These are phyloP conservation scores for Colletotrichum shisoi DNA, from an alignment of 2,329 filamentous ascomycete species.

Conservation along the genomic window DNA sequence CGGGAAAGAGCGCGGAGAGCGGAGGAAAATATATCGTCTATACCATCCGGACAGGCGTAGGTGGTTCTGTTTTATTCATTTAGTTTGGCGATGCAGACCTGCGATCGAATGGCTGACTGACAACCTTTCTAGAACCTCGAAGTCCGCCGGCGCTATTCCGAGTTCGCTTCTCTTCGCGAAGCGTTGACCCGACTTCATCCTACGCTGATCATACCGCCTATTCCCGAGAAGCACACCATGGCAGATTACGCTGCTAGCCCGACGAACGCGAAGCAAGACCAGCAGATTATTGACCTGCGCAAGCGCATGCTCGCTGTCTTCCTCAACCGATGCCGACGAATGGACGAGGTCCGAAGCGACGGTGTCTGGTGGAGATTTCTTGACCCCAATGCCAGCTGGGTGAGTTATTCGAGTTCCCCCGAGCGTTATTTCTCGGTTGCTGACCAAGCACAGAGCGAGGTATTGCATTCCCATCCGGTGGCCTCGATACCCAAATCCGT, in stretches of 20 bases:
- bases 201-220: conserved; percentile 93
- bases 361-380: conserved; percentile 98
- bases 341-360: conserved; percentile 90
- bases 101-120: not conserved
- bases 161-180: conserved; percentile 89
- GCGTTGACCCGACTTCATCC: conserved; percentile 92
- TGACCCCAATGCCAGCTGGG: conserved; percentile 98
- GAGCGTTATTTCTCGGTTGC: conserved; percentile 19
- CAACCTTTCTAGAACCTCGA: conserved; percentile 76
- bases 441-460: conserved; percentile 74
- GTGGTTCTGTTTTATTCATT: conserved; percentile 47
- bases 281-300: conserved; percentile 92
- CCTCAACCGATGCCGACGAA: conserved; percentile 87
- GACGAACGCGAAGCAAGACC: conserved; percentile 96
- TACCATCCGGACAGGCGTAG: conserved; percentile 89
- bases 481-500: conserved; percentile 92
- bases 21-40: conserved; percentile 96
- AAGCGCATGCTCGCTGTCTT: conserved; percentile 98
- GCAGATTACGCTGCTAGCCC: conserved; percentile 98
- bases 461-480: conserved; percentile 90
- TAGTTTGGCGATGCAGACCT: conserved; percentile 30
- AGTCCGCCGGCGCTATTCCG: conserved; percentile 92
- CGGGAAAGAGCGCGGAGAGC: conserved; percentile 92
- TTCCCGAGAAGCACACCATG: conserved; percentile 98
- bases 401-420: conserved; percentile 52